phyloP scores from a whole-genome alignment of 768 basidiomycete genomes.

The Serendipita sp. region DNA sequence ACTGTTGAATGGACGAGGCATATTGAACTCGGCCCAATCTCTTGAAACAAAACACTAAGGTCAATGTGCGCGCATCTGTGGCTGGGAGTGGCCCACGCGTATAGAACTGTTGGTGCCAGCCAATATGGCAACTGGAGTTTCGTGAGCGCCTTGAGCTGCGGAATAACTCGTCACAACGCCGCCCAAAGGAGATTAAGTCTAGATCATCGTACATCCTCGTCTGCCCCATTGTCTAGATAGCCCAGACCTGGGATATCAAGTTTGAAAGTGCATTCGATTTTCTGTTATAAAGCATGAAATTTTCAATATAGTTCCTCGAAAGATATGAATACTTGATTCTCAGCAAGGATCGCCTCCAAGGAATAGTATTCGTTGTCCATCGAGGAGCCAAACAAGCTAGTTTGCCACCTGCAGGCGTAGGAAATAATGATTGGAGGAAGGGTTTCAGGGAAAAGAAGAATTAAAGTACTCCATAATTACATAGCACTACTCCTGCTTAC shows the following conservation, averaged over 20 bases:
- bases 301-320: neutral
- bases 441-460: too few species aligned
- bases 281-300: constrained; percentile 28
- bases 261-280: constrained; percentile 87
- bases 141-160: constrained; percentile 56
- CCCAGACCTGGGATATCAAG: constrained; percentile 73
- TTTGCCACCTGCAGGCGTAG: neutral
- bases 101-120: constrained; percentile 75
- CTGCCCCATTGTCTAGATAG: constrained; percentile 72
- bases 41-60: constrained; percentile 22
- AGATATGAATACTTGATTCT: constrained; percentile 50
- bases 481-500: neutral
- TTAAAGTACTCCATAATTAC: too few species aligned
- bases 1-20: constrained; percentile 59
- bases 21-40: constrained; percentile 78
- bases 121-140: constrained; percentile 80
- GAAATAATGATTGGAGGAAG: too few species aligned
- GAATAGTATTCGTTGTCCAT: constrained; percentile 94
- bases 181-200: neutral
- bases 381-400: neutral
- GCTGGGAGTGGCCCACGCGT: constrained; percentile 35
- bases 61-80: neutral
- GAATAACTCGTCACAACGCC: neutral
- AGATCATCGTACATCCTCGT: constrained; percentile 48
- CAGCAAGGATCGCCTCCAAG: constrained; percentile 76